phyloP scores from a whole-genome alignment of 1,139 yeast genomes.

The Blastobotrys serpentis region DNA sequence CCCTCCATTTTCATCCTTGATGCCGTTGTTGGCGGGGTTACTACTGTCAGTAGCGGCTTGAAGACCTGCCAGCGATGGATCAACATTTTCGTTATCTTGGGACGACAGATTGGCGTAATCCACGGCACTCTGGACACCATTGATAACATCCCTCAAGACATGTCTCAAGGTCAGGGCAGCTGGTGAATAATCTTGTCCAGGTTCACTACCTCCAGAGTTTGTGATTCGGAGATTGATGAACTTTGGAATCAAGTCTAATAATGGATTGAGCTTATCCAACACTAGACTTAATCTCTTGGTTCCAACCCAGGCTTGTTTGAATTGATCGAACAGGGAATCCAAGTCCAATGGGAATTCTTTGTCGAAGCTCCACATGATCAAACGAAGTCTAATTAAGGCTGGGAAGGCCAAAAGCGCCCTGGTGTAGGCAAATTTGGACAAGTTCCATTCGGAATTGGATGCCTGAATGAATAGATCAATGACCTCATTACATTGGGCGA shows the following conservation, averaged over 20 bases:
- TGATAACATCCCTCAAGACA: conserved; percentile 1
- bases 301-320: conserved; percentile 7
- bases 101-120: conserved; percentile 1
- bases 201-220: background rate
- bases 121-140: background rate
- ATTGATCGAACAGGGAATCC: background rate
- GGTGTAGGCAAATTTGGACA: conserved; percentile 3
- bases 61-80: conserved; percentile 1
- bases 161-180: background rate
- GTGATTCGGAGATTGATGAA: background rate
- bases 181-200: background rate
- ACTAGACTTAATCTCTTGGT: background rate
- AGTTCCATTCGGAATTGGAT: conserved; percentile 2
- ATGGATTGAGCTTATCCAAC: background rate
- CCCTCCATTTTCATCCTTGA: background rate
- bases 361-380: conserved; percentile 8
- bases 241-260: conserved; percentile 1
- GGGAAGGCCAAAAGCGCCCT: conserved; percentile 1
- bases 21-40: background rate
- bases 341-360: conserved; percentile 6
- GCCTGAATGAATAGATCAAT: background rate
- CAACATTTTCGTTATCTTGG: conserved; percentile 5
- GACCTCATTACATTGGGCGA: background rate
- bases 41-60: background rate
- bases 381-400: conserved; percentile 6